Base-by-base conservation (phyloP, 345 rosid species). In the Lepidium didymum region DNA sequence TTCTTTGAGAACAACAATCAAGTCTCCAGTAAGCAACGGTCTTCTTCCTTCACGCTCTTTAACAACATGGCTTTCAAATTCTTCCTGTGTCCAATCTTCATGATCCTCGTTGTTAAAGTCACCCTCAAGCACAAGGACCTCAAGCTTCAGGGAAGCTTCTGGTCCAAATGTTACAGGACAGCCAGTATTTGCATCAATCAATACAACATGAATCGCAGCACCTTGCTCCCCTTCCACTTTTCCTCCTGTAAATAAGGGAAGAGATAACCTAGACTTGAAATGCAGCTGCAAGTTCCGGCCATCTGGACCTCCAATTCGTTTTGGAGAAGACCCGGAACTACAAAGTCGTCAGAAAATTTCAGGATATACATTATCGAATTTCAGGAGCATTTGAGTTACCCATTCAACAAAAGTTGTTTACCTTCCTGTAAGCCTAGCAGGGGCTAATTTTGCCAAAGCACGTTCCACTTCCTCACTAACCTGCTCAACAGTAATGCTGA, bases 191-290 rank as follows among this genome's bases (percentile, higher is more conserved):
- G 74, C 81, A 72, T 94, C 97, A 44, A 82, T 67, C 69, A 94
- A 71, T 53, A 94, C 87, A 21, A 81, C 64, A 77, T 88, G 96
- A 59, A 94, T 83, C 8, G 99, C 76, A 62, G 91, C 96, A 64
- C 95, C 97, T 78, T 88, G 97, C 76, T 93, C 98, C 59, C 97
- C 97, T 75, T 93, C 98, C n/a, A 90, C 98, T 76, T 81, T 93
- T 68, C 96, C 98, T 62, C 98, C 98, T 0, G 96, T 93, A 78
- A 82, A 90, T 53, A 93, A 92, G 10, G 98, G 97, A 60, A 90
- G 98, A 64, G 98, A 84, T 78, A 93, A 62, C 77, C 90, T 86
- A 21, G 97, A 81, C 73, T 77, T 82, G 57, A 92, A 88, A 55
- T 78, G 84, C 67, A 92, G 75, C 83, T 80, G 92, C 56, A 92